Evolutionary conservation across 2,329 filamentous ascomycete genomes (phyloP).

Genomic region (Diaporthe sp.): DNA sequence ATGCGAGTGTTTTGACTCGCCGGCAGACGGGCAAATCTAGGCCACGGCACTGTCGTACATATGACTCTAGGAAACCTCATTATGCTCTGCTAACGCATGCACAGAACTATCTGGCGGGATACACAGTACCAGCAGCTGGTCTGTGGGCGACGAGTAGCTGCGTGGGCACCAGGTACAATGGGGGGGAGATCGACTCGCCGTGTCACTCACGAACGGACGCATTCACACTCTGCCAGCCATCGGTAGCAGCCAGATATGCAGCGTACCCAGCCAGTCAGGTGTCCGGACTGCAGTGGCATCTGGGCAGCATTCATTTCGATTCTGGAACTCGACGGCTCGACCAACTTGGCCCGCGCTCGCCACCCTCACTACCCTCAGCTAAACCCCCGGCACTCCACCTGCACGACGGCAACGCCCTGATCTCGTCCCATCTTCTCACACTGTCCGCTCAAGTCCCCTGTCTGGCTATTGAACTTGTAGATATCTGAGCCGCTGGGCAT

Average conservation of each 20-base stretch:
- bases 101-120: constrained; percentile 14
- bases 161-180: not conserved
- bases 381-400: not conserved
- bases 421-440: constrained; percentile 22
- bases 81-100: constrained; percentile 14
- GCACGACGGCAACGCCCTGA: constrained; percentile 1
- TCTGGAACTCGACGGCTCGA: constrained; percentile 22
- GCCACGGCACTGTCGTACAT: not conserved
- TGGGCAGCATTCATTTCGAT: not conserved
- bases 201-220: not conserved
- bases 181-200: constrained; percentile 8
- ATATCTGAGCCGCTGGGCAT: not conserved
- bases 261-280: not conserved
- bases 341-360: not conserved
- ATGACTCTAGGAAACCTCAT: constrained; percentile 1
- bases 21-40: constrained; percentile 16
- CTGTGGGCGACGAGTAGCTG: not conserved
- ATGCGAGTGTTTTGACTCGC: constrained; percentile 13
- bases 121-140: constrained; percentile 11
- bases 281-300: constrained; percentile 1
- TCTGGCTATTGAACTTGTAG: not conserved
- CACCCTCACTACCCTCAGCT: not conserved
- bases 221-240: not conserved
- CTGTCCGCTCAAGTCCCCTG: not conserved
- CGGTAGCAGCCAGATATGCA: constrained; percentile 11